These are phyloP conservation scores for Phanerochaete sordida DNA, from an alignment of 768 basidiomycete species.

Conservation along the genomic window DNA sequence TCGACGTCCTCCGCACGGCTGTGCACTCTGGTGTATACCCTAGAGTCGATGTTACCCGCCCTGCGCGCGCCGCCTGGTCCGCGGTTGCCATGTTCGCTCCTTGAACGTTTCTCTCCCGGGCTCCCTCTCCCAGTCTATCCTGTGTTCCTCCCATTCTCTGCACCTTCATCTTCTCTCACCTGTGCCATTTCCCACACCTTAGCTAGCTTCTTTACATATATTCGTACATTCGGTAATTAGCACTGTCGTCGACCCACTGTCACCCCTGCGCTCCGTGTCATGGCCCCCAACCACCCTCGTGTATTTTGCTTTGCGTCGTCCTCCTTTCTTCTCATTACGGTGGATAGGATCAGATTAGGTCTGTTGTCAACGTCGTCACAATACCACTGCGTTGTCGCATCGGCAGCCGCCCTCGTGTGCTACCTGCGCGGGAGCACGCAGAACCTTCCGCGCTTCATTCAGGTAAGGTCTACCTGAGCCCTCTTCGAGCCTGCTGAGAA, in stretches of 20 bases:
- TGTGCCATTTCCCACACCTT: background rate
- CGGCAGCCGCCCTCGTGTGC: too few species aligned
- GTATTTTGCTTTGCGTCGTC: constrained; percentile 2
- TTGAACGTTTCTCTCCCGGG: background rate
- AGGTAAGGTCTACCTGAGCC: too few species aligned
- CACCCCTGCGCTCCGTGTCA: background rate
- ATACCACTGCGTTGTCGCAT: background rate
- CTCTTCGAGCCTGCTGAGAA: too few species aligned
- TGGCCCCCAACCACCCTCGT: background rate
- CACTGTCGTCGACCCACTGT: background rate
- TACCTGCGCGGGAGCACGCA: too few species aligned
- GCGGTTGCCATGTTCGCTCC: background rate
- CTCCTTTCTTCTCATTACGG: background rate
- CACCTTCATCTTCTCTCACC: background rate
- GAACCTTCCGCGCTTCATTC: too few species aligned
- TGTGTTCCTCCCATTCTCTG: background rate
- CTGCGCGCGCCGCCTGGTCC: background rate
- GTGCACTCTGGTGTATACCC: background rate
- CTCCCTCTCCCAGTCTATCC: background rate
- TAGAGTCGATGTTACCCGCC: background rate
- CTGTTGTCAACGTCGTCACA: constrained; percentile 1
- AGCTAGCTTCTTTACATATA: constrained; percentile 2
- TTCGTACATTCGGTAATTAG: constrained; percentile 4
- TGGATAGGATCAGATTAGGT: background rate
- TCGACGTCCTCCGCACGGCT: background rate